These are phyloP conservation scores for Eremothecium gossypii DNA, from an alignment of 1,139 yeast species.

Conservation along the genomic window DNA sequence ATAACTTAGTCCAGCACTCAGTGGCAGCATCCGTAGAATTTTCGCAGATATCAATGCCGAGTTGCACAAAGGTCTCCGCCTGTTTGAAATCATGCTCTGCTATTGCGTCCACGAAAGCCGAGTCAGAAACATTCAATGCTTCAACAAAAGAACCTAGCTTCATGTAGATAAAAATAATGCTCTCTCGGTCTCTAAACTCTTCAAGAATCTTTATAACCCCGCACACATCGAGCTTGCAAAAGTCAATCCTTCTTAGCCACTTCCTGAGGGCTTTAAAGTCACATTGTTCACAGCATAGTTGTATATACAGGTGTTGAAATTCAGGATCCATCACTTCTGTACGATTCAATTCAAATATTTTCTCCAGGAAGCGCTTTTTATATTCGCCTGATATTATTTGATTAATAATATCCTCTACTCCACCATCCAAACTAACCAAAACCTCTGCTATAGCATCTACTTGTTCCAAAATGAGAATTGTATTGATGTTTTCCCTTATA, in stretches of 20 bases:
- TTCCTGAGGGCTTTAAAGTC: slow-evolving; percentile 7
- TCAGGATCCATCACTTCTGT: slow-evolving; percentile 2
- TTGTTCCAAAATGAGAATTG: not conserved
- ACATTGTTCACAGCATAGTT: slow-evolving; percentile 13
- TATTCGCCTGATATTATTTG: no score
- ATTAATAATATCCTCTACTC: slow-evolving; percentile 9
- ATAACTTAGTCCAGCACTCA: slow-evolving; percentile 19
- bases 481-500: slow-evolving; percentile 8
- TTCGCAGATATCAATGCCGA: slow-evolving; percentile 13
- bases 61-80: slow-evolving; percentile 9
- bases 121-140: slow-evolving; percentile 14
- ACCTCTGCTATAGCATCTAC: slow-evolving; percentile 3
- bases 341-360: slow-evolving; percentile 8
- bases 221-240: slow-evolving; percentile 11
- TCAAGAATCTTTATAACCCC: slow-evolving; percentile 8
- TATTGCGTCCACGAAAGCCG: slow-evolving; percentile 14
- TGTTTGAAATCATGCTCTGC: slow-evolving; percentile 3
- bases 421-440: slow-evolving; percentile 5
- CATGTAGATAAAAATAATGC: slow-evolving; percentile 14
- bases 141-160: slow-evolving; percentile 12
- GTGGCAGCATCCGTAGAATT: slow-evolving; percentile 7
- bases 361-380: slow-evolving; percentile 15
- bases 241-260: slow-evolving; percentile 15
- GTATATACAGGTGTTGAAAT: slow-evolving; percentile 13
- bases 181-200: slow-evolving; percentile 12